Conservation (phyloP, 169 alveolate species). For the Plasmodium relictum region DNA sequence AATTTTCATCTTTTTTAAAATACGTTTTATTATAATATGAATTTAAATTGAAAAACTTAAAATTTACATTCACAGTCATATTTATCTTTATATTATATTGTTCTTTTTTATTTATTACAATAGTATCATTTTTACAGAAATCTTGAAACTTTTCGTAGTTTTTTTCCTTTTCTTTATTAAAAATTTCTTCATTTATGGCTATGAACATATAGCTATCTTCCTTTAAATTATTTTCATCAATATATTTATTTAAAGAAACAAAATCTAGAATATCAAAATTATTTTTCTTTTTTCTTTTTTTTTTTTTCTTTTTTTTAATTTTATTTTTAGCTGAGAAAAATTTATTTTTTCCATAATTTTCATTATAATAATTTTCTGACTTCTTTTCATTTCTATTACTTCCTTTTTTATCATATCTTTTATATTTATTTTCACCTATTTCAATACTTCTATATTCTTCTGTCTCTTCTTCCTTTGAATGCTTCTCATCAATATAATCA, state of each 20-base stretch:
- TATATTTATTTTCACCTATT: no score
- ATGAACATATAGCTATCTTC: slow-evolving; percentile 58
- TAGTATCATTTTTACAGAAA: slow-evolving; percentile 31
- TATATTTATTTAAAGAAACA: slow-evolving; percentile 60
- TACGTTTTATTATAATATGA: slow-evolving; percentile 49
- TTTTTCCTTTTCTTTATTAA: slow-evolving; percentile 54
- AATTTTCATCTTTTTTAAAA: slow-evolving; percentile 36
- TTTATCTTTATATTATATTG: slow-evolving; percentile 44
- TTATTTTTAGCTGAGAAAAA: no score
- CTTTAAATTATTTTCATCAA: slow-evolving; percentile 45
- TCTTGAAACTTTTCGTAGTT: slow-evolving; percentile 23
- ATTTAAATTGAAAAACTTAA: slow-evolving; percentile 47
- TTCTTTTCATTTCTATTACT: no score
- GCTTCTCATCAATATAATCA: no score
- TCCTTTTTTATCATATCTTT: no score
- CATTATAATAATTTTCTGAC: background rate
- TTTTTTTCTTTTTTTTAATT: slow-evolving; percentile 1
- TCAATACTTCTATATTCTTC: no score
- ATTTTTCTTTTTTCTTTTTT: background rate
- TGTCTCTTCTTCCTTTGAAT: no score
- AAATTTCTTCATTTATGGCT: slow-evolving; percentile 28
- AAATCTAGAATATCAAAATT: slow-evolving; percentile 25
- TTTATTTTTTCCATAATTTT: no score
- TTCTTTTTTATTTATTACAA: slow-evolving; percentile 27
- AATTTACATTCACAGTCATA: slow-evolving; percentile 15